Base-by-base conservation (phyloP, 176 grass and related monocot species). In the Tillandsia leiboldiana region DNA sequence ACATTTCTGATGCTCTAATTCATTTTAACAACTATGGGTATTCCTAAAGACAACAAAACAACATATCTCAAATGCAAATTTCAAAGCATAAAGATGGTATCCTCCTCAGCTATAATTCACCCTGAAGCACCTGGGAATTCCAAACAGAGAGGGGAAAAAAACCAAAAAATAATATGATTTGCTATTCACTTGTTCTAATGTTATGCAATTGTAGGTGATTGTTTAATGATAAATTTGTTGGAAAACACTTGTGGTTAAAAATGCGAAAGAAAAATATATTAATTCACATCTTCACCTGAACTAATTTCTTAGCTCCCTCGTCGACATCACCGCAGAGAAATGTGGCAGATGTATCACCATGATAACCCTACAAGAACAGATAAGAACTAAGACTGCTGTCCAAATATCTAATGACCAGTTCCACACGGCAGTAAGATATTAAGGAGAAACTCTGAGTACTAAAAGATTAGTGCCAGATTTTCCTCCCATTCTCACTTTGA, bases 301-400 rank as follows among this genome's bases (percentile, higher is more conserved):
- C 86, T 74, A 97, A 82, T 78, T 87, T 84, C 88, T 80, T 97
- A 68, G 93, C 93, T 85, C 87, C 61, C 9, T 87, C 89, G 68
- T 92, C 79, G 66, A 92, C 93, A 62, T 92, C 71, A 54, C 89
- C 93, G 68, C 93, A 90, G 1, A 97, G 76, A 75, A 97, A 92
- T 83, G 93, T 97, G 56, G 89, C 77, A 2, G 93, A 97, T 72
- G 93, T 97, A 78, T 97, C 89, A 65, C 89, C 93, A 83, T 97
- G 93, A 86, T 90, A 92, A n/a, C 93, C 93, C 93, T 97, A 75
- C 24, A 87, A 75, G 66, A 20, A 11, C 59, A 63, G 48, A 70
- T 68, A 50, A 67, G 72, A 78, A 63, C 2, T 1, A n/a, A 61
- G 56, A 63, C 9, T 11, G 48, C 13, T 48, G 1, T 29, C 3